phyloP scores from a whole-genome alignment of 352 stramenopile species.

The Phytophthora sp. region DNA sequence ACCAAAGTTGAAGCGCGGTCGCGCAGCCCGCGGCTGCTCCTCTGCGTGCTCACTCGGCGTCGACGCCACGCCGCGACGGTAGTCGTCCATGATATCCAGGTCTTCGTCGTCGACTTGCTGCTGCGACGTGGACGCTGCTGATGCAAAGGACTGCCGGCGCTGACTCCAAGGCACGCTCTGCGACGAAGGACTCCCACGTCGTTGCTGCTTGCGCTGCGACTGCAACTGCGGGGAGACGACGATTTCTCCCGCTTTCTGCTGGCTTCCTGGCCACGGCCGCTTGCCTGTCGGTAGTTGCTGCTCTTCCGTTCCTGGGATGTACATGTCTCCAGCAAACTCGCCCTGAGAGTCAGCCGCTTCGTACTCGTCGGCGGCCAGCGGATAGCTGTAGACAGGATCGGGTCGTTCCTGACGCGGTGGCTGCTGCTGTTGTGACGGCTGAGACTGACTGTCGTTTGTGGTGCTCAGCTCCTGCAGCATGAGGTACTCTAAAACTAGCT shows the following conservation, averaged over 20 bases:
- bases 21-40: slow-evolving; percentile 7
- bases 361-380: slow-evolving; percentile 8
- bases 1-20: slow-evolving; percentile 34
- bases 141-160: slow-evolving; percentile 1
- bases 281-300: slow-evolving; percentile 4
- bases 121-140: slow-evolving; percentile 5
- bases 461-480: slow-evolving; percentile 60
- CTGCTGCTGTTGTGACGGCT: slow-evolving; percentile 4
- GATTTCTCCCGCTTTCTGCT: not conserved
- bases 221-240: too few species aligned
- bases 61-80: slow-evolving; percentile 13
- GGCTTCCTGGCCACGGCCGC: slow-evolving; percentile 8
- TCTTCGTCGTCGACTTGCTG: slow-evolving; percentile 22
- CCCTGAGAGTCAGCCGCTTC: slow-evolving; percentile 15
- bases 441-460: slow-evolving; percentile 5
- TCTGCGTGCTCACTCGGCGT: slow-evolving; percentile 14
- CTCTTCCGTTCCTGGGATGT: slow-evolving; percentile 10
- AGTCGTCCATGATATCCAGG: slow-evolving; percentile 31
- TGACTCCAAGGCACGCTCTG: slow-evolving; percentile 19
- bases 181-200: slow-evolving; percentile 2
- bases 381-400: slow-evolving; percentile 13
- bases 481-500: slow-evolving; percentile 76
- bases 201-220: slow-evolving; percentile 22
- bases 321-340: slow-evolving; percentile 24
- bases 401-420: not conserved